Evolutionary conservation across 257 asterid genomes (phyloP).

Genomic region (Capsicum baccatum): DNA sequence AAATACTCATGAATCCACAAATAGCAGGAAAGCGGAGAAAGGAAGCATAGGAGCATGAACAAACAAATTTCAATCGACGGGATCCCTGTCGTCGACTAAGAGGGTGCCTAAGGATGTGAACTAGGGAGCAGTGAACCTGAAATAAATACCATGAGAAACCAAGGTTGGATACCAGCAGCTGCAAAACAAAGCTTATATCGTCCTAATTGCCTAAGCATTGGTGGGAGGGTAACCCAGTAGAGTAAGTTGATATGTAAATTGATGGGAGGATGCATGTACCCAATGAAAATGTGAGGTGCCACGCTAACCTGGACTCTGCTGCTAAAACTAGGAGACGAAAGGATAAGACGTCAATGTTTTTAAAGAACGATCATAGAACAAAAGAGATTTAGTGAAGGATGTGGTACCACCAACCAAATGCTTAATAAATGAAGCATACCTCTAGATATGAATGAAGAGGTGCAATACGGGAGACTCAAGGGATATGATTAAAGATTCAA

Average conservation of each 20-base stretch:
- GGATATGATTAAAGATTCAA: not conserved
- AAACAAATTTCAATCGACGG: not conserved
- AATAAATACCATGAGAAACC: not conserved
- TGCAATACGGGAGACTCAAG: not conserved
- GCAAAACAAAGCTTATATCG: not conserved
- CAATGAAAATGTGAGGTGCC: not conserved
- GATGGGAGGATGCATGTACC: conserved; percentile 13
- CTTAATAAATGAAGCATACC: not conserved
- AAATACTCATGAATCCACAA: not conserved
- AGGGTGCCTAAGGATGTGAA: not conserved
- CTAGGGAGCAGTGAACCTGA: not conserved
- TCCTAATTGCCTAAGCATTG: not conserved
- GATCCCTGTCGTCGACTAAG: not conserved
- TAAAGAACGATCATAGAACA: not conserved
- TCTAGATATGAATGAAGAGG: conserved; percentile 10
- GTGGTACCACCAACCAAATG: not conserved
- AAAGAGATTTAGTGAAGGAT: not conserved
- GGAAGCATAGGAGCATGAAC: not conserved
- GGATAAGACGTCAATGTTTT: not conserved
- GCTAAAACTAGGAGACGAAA: not conserved
- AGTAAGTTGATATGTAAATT: not conserved
- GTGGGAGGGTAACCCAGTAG: not conserved
- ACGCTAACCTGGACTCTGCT: not conserved
- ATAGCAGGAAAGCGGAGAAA: not conserved
- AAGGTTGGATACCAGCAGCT: not conserved